Conservation (phyloP, 768 basidiomycete species). For the Suillus tomentosus region DNA sequence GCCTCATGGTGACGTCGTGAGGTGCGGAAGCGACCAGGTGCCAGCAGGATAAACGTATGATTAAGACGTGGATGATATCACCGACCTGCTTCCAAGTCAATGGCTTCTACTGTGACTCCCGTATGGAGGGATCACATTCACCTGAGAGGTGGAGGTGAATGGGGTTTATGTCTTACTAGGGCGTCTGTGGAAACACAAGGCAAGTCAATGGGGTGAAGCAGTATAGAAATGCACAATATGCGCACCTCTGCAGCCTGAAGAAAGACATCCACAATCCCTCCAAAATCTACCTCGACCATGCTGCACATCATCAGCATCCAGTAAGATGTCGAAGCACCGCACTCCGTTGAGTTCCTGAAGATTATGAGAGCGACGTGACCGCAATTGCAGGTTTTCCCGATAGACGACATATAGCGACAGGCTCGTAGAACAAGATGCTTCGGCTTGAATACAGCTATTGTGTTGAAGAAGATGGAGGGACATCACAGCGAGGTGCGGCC, state of each 20-base stretch:
- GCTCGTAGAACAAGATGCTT: background rate
- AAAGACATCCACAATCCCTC: background rate
- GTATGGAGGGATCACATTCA: background rate
- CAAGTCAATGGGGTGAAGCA: background rate
- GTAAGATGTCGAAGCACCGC: background rate
- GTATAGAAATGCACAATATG: background rate
- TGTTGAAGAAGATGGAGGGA: background rate
- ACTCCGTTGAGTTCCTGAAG: too few relatives aligned
- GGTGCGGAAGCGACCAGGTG: background rate
- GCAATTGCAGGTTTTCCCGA: background rate
- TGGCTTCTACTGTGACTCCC: background rate
- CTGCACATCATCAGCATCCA: background rate
- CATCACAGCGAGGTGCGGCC: too few relatives aligned
- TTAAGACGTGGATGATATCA: background rate
- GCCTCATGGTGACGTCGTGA: background rate
- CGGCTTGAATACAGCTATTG: too few relatives aligned
- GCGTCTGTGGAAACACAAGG: background rate
- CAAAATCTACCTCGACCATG: background rate
- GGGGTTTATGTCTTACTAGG: background rate
- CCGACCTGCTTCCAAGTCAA: background rate
- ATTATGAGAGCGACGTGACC: too few relatives aligned
- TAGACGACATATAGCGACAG: background rate
- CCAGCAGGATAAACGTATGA: background rate
- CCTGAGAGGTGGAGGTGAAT: background rate
- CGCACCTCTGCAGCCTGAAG: background rate